Conservation (phyloP, 306 rosid species). For the Sesbania bispinosa region DNA sequence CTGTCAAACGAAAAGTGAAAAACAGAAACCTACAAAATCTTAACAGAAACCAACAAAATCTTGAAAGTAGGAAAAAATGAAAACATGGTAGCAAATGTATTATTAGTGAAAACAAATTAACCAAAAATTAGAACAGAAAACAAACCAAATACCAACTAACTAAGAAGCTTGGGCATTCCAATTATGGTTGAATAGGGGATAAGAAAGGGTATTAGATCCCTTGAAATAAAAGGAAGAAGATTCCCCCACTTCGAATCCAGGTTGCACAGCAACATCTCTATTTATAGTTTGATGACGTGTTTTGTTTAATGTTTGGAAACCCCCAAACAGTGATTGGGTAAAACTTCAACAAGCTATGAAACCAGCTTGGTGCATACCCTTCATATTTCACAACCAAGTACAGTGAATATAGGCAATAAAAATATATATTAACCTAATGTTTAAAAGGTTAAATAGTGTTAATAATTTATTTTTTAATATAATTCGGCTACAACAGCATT, state of each 20-base stretch:
- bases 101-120: no score
- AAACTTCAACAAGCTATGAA: neutral
- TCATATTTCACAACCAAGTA: neutral
- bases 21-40: neutral
- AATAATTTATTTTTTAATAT: neutral
- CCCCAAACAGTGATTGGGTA: neutral
- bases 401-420: neutral
- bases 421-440: neutral
- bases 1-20: neutral
- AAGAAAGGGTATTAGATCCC: neutral
- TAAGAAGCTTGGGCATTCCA: no score
- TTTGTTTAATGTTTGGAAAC: neutral
- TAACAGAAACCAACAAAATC: neutral
- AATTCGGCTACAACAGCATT: neutral
- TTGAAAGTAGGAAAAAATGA: neutral
- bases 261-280: constrained; percentile 1
- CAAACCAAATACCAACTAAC: no score
- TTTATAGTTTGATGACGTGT: neutral
- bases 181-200: no score
- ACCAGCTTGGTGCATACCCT: neutral
- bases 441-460: neutral
- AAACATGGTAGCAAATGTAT: no score
- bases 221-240: neutral
- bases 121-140: no score
- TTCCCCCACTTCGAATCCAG: neutral